A percentile compares a stretch with the other conserved stretches of the same genome.
phyloP scores from a whole-genome alignment of 225 moss, liverwort and hornwort genomes.

The Anthoceros angustus region DNA sequence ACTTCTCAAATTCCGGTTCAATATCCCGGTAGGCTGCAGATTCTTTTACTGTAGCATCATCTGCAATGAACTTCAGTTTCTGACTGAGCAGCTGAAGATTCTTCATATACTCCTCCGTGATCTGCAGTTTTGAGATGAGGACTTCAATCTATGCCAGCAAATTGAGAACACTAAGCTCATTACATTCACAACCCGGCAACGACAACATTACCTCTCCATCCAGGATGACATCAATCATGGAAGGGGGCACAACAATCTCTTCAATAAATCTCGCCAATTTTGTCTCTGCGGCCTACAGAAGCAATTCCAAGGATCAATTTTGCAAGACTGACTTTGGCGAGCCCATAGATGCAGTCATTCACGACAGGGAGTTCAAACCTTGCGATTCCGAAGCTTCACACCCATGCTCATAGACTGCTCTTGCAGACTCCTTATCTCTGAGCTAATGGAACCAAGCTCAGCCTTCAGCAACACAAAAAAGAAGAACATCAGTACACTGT shows the following conservation, averaged over 20 bases:
- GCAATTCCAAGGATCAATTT: background rate
- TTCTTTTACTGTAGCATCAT: conserved; percentile 54
- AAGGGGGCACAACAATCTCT: conserved; percentile 85
- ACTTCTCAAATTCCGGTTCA: conserved; percentile 77
- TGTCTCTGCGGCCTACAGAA: conserved; percentile 74
- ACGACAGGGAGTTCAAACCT: conserved; percentile 26
- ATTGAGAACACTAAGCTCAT: background rate
- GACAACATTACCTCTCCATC: conserved; percentile 69
- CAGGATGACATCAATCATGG: conserved; percentile 90
- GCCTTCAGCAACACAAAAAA: conserved; percentile 41
- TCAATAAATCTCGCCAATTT: conserved; percentile 85
- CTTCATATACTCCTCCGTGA: conserved; percentile 80
- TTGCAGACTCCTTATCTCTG: conserved; percentile 93
- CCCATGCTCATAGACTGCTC: conserved; percentile 99
- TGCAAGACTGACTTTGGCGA: background rate
- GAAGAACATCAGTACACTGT: conserved; percentile 6
- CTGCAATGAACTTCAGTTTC: conserved; percentile 70
- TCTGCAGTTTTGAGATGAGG: conserved; percentile 32
- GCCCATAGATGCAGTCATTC: background rate
- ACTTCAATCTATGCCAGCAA: background rate
- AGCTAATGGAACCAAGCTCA: conserved; percentile 97
- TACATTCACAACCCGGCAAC: background rate
- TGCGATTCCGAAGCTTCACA: conserved; percentile 82
- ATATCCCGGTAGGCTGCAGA: conserved; percentile 85
- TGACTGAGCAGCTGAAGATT: conserved; percentile 71